These are phyloP conservation scores for Emergomyces pasteurianus DNA, from an alignment of 2,329 filamentous ascomycete species.

Conservation along the genomic window DNA sequence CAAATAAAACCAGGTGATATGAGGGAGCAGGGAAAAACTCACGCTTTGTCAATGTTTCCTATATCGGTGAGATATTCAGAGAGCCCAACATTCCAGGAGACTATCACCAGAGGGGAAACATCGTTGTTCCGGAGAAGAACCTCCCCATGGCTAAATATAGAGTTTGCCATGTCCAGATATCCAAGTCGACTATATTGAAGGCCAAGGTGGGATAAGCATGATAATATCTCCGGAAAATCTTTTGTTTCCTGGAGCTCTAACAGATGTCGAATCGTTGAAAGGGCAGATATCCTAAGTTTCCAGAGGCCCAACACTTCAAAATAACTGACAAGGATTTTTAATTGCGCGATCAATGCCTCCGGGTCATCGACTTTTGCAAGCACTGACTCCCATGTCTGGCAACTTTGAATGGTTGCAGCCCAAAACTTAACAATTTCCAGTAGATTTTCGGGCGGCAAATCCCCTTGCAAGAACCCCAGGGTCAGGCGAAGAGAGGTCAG, in stretches of 20 bases:
- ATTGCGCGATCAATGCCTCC: conserved; percentile 37
- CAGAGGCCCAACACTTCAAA: conserved; percentile 46
- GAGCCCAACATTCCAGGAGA: conserved; percentile 56
- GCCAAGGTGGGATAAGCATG: conserved; percentile 36
- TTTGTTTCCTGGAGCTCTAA: conserved; percentile 33
- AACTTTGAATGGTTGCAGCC: conserved; percentile 31
- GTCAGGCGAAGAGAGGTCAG: conserved; percentile 24
- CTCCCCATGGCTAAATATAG: conserved; percentile 48
- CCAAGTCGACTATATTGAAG: conserved; percentile 48
- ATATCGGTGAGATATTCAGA: conserved; percentile 62
- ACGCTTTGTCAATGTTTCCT: conserved; percentile 52
- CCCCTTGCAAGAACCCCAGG: conserved; percentile 24
- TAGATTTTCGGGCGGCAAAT: conserved; percentile 18
- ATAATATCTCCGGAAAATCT: conserved; percentile 29
- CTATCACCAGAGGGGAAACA: conserved; percentile 33
- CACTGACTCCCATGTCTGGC: conserved; percentile 33
- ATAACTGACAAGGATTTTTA: conserved; percentile 45
- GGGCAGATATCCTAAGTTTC: conserved; percentile 36
- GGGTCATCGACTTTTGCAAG: conserved; percentile 38
- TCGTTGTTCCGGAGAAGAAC: conserved; percentile 31
- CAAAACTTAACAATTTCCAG: conserved; percentile 24
- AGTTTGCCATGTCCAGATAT: conserved; percentile 46
- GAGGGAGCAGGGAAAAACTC: conserved; percentile 17
- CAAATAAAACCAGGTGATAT: conserved; percentile 21
- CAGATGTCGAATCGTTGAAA: conserved; percentile 38